Percentiles rank a stretch among this genome's conserved stretches.
phyloP scores from a whole-genome alignment of 164 flowering plant genomes.

The Stephania yunnanensis region DNA sequence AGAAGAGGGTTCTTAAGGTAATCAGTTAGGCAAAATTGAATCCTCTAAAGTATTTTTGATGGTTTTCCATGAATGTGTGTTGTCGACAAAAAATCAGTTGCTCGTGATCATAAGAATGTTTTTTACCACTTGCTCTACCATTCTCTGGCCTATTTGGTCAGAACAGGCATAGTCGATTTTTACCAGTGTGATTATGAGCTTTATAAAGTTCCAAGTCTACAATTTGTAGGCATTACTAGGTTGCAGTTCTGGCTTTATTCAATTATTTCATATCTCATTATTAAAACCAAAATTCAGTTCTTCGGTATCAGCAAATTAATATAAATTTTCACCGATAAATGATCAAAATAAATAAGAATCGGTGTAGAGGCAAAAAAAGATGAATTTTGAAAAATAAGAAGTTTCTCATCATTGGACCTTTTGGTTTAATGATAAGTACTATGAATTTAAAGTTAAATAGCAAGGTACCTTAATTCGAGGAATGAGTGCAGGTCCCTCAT shows the following conservation, averaged over 20 bases:
- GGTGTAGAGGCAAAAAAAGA: no score
- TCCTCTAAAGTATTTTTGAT: no score
- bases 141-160: no score
- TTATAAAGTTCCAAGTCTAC: background rate
- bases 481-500: slow-evolving; percentile 92
- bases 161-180: no score
- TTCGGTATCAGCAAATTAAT: background rate
- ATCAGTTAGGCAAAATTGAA: no score
- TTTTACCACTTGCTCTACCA: no score
- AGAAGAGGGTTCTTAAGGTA: no score
- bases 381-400: no score
- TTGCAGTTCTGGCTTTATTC: background rate
- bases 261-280: background rate
- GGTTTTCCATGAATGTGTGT: no score
- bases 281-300: background rate
- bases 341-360: background rate
- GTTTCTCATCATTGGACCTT: background rate
- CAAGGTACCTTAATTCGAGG: slow-evolving; percentile 75
- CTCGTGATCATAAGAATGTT: no score
- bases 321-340: background rate
- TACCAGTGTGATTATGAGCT: no score
- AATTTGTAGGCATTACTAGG: background rate
- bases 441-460: background rate
- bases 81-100: no score
- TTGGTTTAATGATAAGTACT: background rate